Conservation (phyloP, 208 protist species). For the Acanthamoeba healyi region DNA sequence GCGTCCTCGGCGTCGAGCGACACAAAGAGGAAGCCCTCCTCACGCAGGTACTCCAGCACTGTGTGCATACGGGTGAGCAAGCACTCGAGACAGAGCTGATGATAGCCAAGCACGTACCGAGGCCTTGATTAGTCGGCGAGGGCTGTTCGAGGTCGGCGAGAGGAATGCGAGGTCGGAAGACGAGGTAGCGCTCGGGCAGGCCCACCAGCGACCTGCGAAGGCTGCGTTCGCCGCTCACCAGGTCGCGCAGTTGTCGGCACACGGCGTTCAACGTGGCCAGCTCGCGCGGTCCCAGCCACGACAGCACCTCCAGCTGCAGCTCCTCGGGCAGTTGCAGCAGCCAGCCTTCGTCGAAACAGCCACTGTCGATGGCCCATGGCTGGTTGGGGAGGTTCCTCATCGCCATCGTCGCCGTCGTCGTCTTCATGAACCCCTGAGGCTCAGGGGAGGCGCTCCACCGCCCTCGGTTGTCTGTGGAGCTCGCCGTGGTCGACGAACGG, state of each 20-base stretch:
- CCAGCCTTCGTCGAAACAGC: neutral
- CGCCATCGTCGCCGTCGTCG: no score
- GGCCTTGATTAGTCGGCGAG: neutral
- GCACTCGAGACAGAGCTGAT: no score
- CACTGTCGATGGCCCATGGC: no score
- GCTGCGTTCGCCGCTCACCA: neutral
- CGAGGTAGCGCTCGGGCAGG: conserved; percentile 15
- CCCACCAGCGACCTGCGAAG: neutral
- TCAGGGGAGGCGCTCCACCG: no score
- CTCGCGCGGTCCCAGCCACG: neutral
- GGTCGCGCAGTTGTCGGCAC: neutral
- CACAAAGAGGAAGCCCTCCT: conserved; percentile 52
- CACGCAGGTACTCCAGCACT: conserved; percentile 32
- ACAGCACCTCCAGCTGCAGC: neutral
- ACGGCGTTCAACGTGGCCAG: neutral
- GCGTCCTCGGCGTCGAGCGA: conserved; percentile 2
- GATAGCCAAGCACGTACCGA: no score
- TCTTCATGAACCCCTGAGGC: no score
- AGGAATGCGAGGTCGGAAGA: neutral
- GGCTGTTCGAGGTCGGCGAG: conserved; percentile 5
- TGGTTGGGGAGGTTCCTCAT: no score
- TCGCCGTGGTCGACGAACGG: neutral
- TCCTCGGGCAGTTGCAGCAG: neutral
- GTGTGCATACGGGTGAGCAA: no score
- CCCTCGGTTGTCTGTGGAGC: neutral